Conservation (phyloP, 805 yeast genomes). For the Barnettozyma salicaria region DNA sequence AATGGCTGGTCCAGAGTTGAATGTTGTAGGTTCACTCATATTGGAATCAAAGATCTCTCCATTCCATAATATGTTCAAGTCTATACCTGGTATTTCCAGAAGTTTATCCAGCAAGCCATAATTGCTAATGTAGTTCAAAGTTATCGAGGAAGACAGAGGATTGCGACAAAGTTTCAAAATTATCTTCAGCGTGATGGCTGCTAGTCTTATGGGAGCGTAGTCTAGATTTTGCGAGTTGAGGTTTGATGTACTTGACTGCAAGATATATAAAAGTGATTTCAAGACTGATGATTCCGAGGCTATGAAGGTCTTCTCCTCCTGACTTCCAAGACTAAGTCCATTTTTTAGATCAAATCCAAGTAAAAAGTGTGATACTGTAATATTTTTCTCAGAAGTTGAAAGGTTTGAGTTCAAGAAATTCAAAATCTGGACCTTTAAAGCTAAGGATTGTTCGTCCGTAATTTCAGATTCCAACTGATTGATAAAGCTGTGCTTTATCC, state of each 20-base stretch:
- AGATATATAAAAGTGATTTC: slow-evolving; percentile 42
- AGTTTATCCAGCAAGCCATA: slow-evolving; percentile 45
- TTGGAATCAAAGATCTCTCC: slow-evolving; percentile 39
- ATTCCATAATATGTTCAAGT: slow-evolving; percentile 50
- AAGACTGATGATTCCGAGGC: slow-evolving; percentile 51
- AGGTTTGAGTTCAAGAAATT: slow-evolving; percentile 51
- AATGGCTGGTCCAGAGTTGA: slow-evolving; percentile 31
- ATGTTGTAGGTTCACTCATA: slow-evolving; percentile 26
- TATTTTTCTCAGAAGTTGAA: slow-evolving; percentile 33
- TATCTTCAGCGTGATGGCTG: slow-evolving; percentile 54
- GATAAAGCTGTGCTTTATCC: slow-evolving; percentile 68
- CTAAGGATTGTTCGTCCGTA: slow-evolving; percentile 34
- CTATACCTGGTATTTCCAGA: slow-evolving; percentile 46
- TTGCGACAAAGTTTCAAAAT: slow-evolving; percentile 56
- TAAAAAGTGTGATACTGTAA: slow-evolving; percentile 65
- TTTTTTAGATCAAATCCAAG: slow-evolving; percentile 63
- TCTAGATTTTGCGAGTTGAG: slow-evolving; percentile 38
- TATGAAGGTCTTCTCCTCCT: slow-evolving; percentile 43
- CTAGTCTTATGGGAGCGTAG: slow-evolving; percentile 52
- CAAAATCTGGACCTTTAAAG: slow-evolving; percentile 51
- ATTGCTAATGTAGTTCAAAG: slow-evolving; percentile 49
- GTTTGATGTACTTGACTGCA: slow-evolving; percentile 42
- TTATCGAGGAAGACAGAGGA: slow-evolving; percentile 43
- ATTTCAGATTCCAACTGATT: slow-evolving; percentile 53
- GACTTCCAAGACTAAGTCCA: slow-evolving; percentile 44